A percentile compares a stretch with the other conserved stretches of the same genome.
phyloP scores from a whole-genome alignment of 2,329 filamentous ascomycete genomes.

The Keithomyces neogunnii region DNA sequence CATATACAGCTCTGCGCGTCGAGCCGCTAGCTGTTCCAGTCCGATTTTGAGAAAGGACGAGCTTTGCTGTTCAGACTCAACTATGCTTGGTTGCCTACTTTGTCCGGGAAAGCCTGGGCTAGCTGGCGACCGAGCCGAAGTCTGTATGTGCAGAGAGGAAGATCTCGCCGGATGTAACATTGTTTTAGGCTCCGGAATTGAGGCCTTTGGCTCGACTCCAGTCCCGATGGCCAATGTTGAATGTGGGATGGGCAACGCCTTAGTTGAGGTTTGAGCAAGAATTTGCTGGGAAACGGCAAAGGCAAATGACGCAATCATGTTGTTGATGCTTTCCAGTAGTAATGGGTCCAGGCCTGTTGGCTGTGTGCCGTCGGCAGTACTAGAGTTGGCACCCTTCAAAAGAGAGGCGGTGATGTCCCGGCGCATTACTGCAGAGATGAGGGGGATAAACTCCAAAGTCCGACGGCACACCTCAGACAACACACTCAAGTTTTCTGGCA shows the following conservation, averaged over 20 bases:
- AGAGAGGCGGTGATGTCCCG: constrained; percentile 61
- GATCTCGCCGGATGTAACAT: constrained; percentile 61
- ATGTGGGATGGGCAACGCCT: constrained; percentile 57
- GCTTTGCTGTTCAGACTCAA: constrained; percentile 30
- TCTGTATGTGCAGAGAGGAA: constrained; percentile 48
- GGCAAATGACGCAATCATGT: constrained; percentile 68
- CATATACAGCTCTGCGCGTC: constrained; percentile 72
- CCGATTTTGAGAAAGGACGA: constrained; percentile 53
- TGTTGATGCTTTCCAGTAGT: constrained; percentile 54
- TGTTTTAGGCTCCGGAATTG: constrained; percentile 60
- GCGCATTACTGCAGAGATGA: constrained; percentile 70
- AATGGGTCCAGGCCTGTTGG: constrained; percentile 22
- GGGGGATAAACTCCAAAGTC: constrained; percentile 75
- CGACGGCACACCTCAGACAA: constrained; percentile 82
- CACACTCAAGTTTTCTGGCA: constrained; percentile 65
- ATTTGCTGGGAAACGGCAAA: constrained; percentile 71
- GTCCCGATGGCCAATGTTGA: constrained; percentile 40
- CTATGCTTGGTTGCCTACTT: constrained; percentile 27
- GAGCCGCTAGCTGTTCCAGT: constrained; percentile 72
- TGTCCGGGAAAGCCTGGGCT: constrained; percentile 49
- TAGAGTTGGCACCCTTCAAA: constrained; percentile 32
- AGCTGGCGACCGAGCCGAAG: constrained; percentile 26
- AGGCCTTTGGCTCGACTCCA: constrained; percentile 49
- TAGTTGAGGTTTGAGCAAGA: constrained; percentile 64
- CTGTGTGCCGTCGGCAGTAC: constrained; percentile 24